A percentile compares a stretch with the other conserved stretches of the same genome.
phyloP scores from a whole-genome alignment of 2,329 filamentous ascomycete genomes.

The Trichoderma sp. region DNA sequence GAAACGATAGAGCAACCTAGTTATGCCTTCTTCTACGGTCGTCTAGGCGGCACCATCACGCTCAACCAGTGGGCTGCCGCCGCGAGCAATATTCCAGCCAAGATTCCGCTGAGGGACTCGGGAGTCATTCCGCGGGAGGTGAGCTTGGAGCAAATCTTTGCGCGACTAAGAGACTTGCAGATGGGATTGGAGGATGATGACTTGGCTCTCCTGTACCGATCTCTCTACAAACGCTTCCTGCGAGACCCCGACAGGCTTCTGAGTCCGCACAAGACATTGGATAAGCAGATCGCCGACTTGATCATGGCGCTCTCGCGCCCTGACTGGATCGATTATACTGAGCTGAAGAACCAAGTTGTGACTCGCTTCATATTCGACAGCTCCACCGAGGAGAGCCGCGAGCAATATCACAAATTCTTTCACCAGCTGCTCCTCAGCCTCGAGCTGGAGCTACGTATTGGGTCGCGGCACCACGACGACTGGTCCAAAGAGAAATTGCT shows the following conservation, averaged over 20 bases:
- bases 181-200: conserved; percentile 54
- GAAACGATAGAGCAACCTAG: conserved; percentile 73
- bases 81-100: conserved; percentile 54
- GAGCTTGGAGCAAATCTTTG: conserved; percentile 54
- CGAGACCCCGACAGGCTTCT: conserved; percentile 63
- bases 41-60: conserved; percentile 66
- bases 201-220: conserved; percentile 57
- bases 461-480: conserved; percentile 58
- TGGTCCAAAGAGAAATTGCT: conserved; percentile 64
- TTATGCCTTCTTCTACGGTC: conserved; percentile 64
- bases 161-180: conserved; percentile 59
- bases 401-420: conserved; percentile 65
- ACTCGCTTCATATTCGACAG: conserved; percentile 69
- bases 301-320: conserved; percentile 66
- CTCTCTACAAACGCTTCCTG: conserved; percentile 65
- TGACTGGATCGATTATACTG: conserved; percentile 72
- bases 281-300: conserved; percentile 70
- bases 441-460: conserved; percentile 69
- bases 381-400: conserved; percentile 51
- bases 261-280: conserved; percentile 61
- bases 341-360: conserved; percentile 67
- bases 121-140: conserved; percentile 60
- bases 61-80: conserved; percentile 66
- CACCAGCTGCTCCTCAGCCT: conserved; percentile 73
- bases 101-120: conserved; percentile 56